Percentiles rank a stretch among this genome's conserved stretches.
phyloP scores from a whole-genome alignment of 371 early-diverging fungal genomes.

The Phascolomyces articulosus region DNA sequence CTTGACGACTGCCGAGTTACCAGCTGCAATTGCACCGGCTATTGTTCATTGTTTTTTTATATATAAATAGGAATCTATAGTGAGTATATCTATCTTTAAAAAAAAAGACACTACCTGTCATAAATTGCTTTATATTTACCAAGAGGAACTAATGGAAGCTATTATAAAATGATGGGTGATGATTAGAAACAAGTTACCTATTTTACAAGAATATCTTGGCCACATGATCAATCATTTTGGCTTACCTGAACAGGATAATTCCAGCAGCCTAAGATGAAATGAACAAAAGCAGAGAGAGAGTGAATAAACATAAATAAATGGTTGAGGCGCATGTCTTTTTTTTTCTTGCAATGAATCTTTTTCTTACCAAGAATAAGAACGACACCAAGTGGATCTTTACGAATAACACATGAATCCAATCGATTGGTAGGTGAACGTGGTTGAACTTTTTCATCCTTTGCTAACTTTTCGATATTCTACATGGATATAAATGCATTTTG shows the following conservation, averaged over 20 bases:
- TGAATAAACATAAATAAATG: background rate
- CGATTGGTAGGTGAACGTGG: constrained; percentile 29
- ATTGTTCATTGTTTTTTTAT: background rate
- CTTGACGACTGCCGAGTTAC: constrained; percentile 80
- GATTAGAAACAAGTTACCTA: too few species aligned
- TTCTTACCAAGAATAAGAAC: constrained; percentile 58
- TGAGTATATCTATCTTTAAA: too few species aligned
- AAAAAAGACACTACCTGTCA: too few species aligned
- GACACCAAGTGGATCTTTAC: constrained; percentile 79
- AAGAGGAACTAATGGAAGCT: constrained; percentile 35
- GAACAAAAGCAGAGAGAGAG: background rate
- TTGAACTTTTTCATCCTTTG: constrained; percentile 49
- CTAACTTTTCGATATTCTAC: constrained; percentile 65
- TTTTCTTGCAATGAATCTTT: background rate
- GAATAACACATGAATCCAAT: constrained; percentile 51
- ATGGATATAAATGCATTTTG: too few species aligned
- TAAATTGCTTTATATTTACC: too few species aligned
- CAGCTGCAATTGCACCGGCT: constrained; percentile 89
- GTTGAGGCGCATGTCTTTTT: background rate
- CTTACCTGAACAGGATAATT: constrained; percentile 50
- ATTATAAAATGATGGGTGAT: too few species aligned
- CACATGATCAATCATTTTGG: background rate
- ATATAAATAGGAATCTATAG: background rate
- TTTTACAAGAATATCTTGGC: background rate
- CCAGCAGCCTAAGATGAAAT: constrained; percentile 36